These are phyloP conservation scores for Leucogyrophana mollusca DNA, from an alignment of 768 basidiomycete genomes.

Conservation along the genomic window DNA sequence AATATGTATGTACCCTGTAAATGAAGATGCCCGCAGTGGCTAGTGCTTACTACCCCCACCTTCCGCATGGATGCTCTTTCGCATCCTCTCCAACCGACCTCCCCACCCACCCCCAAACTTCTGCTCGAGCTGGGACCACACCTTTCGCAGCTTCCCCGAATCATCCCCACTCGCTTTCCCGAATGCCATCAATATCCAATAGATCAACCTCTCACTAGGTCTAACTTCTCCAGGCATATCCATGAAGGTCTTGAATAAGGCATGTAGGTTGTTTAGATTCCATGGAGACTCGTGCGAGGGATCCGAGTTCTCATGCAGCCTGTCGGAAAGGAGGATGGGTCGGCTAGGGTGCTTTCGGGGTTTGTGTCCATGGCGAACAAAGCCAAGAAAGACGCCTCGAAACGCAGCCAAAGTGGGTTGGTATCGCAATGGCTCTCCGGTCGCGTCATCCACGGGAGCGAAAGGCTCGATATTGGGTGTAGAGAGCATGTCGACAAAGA, in stretches of 20 bases:
- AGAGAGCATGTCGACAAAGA: conserved; percentile 69
- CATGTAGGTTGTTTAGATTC: conserved; percentile 55
- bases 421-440: conserved; percentile 30
- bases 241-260: conserved; percentile 63
- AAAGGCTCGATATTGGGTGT: conserved; percentile 38
- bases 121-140: conserved; percentile 56
- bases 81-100: conserved; percentile 43
- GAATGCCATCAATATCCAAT: conserved; percentile 70
- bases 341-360: conserved; percentile 6
- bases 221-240: conserved; percentile 43
- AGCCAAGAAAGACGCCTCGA: conserved; percentile 75
- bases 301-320: neutral
- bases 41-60: conserved; percentile 1
- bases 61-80: conserved; percentile 35
- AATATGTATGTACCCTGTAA: conserved; percentile 2
- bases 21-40: conserved; percentile 1
- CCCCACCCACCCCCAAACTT: conserved; percentile 49
- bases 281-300: conserved; percentile 34
- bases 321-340: conserved; percentile 10
- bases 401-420: conserved; percentile 54
- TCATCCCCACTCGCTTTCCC: conserved; percentile 58
- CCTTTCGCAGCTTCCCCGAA: conserved; percentile 44
- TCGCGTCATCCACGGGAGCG: conserved; percentile 25
- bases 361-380: conserved; percentile 53
- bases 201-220: conserved; percentile 48